Evolutionary conservation across 805 yeast species (phyloP).

Genomic region (Kregervanrija fluxuum): DNA sequence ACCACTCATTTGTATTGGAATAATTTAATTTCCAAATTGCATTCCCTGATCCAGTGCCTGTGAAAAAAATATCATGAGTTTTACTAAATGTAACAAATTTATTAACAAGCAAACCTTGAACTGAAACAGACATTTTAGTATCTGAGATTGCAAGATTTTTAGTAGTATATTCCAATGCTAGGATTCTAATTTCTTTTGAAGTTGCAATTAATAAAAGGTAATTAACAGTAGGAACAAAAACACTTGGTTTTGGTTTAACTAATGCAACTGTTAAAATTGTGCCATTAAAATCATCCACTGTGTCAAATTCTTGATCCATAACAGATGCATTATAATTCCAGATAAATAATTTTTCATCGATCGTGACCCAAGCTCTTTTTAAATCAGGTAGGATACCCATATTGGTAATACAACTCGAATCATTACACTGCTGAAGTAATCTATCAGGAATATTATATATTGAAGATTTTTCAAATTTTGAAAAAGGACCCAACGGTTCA

Average conservation of each 20-base stretch:
- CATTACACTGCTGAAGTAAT: conserved; percentile 23
- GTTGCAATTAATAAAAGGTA: conserved; percentile 74
- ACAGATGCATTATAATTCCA: conserved; percentile 62
- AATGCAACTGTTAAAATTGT: conserved; percentile 69
- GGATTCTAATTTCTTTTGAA: conserved; percentile 65
- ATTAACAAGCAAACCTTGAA: conserved; percentile 69
- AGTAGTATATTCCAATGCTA: conserved; percentile 54
- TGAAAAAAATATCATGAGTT: conserved; percentile 77
- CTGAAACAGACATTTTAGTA: conserved; percentile 74
- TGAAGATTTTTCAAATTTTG: conserved; percentile 70
- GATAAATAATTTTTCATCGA: conserved; percentile 71
- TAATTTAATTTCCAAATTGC: conserved; percentile 87
- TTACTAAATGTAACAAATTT: conserved; percentile 50
- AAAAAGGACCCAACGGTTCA: conserved; percentile 42
- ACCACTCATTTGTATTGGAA: conserved; percentile 79
- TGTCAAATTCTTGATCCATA: conserved; percentile 53
- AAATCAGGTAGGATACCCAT: conserved; percentile 83
- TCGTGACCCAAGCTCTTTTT: conserved; percentile 77
- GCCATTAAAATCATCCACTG: conserved; percentile 76
- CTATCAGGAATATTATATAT: conserved; percentile 75
- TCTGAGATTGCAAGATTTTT: conserved; percentile 64
- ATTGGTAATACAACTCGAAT: conserved; percentile 49
- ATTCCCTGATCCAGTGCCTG: conserved; percentile 70
- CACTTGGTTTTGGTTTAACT: conserved; percentile 74
- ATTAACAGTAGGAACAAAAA: conserved; percentile 72